Percentiles rank a stretch among this genome's conserved stretches.
Conservation (phyloP, 768 basidiomycete genomes). For the Crepidotus variabilis region DNA sequence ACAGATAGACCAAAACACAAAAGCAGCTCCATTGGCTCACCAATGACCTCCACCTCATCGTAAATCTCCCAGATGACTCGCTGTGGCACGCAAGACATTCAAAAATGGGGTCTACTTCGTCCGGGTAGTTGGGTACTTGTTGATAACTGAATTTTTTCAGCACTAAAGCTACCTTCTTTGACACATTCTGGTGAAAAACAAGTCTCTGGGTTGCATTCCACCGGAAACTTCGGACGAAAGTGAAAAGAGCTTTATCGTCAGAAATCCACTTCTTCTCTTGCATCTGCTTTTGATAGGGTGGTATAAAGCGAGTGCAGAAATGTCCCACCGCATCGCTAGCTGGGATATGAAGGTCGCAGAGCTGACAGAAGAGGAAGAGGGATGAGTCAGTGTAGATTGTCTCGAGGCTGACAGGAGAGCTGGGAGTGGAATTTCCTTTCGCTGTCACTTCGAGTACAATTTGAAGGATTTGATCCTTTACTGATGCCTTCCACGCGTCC, state of each 20-base stretch:
- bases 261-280: background rate
- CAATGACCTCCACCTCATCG: constrained; percentile 12
- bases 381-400: background rate
- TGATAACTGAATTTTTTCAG: background rate
- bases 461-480: background rate
- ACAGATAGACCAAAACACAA: background rate
- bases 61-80: constrained; percentile 5
- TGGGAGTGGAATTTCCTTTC: background rate
- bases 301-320: too few species aligned
- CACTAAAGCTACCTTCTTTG: background rate
- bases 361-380: too few species aligned
- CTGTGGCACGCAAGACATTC: constrained; percentile 14
- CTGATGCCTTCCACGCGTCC: background rate
- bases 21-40: constrained; percentile 4
- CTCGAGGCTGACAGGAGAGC: background rate
- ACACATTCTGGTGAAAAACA: background rate
- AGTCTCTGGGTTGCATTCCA: background rate
- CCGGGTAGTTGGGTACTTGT: background rate
- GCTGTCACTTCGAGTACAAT: background rate
- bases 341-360: too few species aligned
- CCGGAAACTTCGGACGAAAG: background rate
- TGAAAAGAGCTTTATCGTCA: background rate
- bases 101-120: constrained; percentile 8
- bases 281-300: background rate
- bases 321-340: too few species aligned